These are phyloP conservation scores for Pyrrhoderma noxium DNA, from an alignment of 1,284 basidiomycete species.

Conservation along the genomic window DNA sequence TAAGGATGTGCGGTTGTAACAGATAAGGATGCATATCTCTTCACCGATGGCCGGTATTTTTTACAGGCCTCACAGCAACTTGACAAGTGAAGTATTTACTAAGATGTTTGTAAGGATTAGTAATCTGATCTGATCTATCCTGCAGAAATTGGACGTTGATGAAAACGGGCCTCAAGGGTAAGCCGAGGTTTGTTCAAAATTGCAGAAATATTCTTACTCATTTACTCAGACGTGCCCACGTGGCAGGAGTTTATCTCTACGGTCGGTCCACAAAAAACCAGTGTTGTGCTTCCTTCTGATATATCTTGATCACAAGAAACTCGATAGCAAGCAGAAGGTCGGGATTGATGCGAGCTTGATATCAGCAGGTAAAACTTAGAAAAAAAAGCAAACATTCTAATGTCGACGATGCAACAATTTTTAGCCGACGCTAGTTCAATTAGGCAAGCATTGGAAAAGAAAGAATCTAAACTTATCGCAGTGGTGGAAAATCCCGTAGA, in stretches of 20 bases:
- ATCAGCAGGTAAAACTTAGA: conserved; percentile 44
- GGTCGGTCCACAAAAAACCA: conserved; percentile 32
- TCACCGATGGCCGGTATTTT: conserved; percentile 94
- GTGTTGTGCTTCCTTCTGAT: background rate
- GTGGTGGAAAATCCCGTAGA: conserved; percentile 76
- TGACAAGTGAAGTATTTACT: conserved; percentile 43
- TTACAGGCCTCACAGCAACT: conserved; percentile 89
- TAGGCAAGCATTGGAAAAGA: conserved; percentile 42
- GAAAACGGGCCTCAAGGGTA: conserved; percentile 80
- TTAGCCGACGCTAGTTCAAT: conserved; percentile 56
- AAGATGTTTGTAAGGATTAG: background rate
- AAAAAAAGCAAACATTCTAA: no score
- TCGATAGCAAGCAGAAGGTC: conserved; percentile 55
- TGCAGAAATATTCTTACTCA: no score
- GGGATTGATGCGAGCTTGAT: conserved; percentile 81
- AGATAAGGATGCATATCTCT: conserved; percentile 62
- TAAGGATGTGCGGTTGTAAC: conserved; percentile 80
- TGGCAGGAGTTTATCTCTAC: conserved; percentile 84
- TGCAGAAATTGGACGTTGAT: conserved; percentile 85
- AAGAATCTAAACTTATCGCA: conserved; percentile 55
- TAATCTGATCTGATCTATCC: background rate
- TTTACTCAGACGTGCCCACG: conserved; percentile 65
- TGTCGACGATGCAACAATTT: background rate
- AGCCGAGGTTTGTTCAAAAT: background rate
- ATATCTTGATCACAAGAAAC: conserved; percentile 39